phyloP scores from a whole-genome alignment of 306 rosid genomes.

The Cicer judaicum region DNA sequence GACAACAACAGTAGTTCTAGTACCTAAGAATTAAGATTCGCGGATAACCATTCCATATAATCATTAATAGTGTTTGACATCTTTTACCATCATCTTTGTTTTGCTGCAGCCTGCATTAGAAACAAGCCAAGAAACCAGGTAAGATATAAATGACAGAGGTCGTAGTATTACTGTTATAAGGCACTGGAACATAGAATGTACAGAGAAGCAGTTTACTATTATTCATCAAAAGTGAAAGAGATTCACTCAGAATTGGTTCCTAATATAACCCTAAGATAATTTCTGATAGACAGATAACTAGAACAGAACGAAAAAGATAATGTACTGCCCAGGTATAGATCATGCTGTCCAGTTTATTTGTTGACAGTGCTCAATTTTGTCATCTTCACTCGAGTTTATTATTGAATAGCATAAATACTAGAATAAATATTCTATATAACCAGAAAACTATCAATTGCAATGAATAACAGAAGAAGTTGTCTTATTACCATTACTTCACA shows the following conservation, averaged over 20 bases:
- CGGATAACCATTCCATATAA: conserved; percentile 37
- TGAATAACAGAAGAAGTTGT: not conserved
- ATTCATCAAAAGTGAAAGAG: conserved; percentile 18
- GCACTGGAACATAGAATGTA: conserved; percentile 14
- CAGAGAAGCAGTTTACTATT: not conserved
- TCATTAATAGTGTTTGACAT: conserved; percentile 16
- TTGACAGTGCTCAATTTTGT: not conserved
- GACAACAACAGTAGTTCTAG: conserved; percentile 14
- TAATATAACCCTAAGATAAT: not conserved
- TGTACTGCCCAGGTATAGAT: not conserved
- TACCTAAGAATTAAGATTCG: conserved; percentile 42
- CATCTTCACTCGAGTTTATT: conserved; percentile 9
- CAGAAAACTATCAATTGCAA: conserved; percentile 1
- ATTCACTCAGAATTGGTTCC: conserved; percentile 25
- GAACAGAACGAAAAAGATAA: not conserved
- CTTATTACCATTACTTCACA: not conserved
- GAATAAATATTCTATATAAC: not conserved
- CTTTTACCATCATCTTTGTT: conserved; percentile 45
- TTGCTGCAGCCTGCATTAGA: conserved; percentile 73
- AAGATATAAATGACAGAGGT: conserved; percentile 36
- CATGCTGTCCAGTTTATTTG: not conserved
- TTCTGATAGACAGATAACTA: not conserved
- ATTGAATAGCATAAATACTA: not conserved
- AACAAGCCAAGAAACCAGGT: conserved; percentile 37
- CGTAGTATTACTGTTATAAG: not conserved